These are phyloP conservation scores for Rhynchospora tenuis DNA, from an alignment of 176 grass and related monocot genomes.

Conservation along the genomic window DNA sequence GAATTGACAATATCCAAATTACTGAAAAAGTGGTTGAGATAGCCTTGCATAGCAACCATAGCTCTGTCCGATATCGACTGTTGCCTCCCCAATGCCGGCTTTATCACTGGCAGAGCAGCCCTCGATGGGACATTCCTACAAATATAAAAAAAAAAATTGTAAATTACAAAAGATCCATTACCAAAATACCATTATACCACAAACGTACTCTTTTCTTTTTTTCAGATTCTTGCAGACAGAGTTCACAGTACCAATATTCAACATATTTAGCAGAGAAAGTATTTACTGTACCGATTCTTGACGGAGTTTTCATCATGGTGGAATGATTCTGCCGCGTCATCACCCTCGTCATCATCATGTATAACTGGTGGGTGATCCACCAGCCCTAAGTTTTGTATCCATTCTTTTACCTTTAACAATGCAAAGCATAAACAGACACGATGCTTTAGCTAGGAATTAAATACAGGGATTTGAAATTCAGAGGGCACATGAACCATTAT, in stretches of 20 bases:
- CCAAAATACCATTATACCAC: slow-evolving; percentile 1
- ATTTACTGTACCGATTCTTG: slow-evolving; percentile 47
- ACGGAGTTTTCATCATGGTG: slow-evolving; percentile 50
- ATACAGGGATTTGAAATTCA: neutral
- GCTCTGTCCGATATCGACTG: slow-evolving; percentile 68
- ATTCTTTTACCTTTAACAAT: slow-evolving; percentile 70
- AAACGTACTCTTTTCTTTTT: too few relatives aligned
- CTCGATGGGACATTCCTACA: slow-evolving; percentile 72
- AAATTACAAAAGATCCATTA: neutral
- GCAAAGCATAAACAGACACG: neutral
- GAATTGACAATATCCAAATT: slow-evolving; percentile 88
- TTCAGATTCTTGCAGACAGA: neutral
- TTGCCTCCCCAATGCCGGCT: slow-evolving; percentile 55
- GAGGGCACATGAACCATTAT: too few relatives aligned
- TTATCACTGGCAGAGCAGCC: slow-evolving; percentile 68
- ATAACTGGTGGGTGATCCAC: slow-evolving; percentile 52
- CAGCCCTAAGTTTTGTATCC: slow-evolving; percentile 82
- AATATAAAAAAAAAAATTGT: neutral
- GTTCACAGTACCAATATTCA: slow-evolving; percentile 37
- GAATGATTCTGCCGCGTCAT: slow-evolving; percentile 48
- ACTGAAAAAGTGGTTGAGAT: slow-evolving; percentile 67
- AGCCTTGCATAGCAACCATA: slow-evolving; percentile 80
- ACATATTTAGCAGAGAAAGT: slow-evolving; percentile 12
- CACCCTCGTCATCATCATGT: slow-evolving; percentile 68
- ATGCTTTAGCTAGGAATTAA: neutral